Percentiles rank a stretch among this genome's conserved stretches.
phyloP scores from a whole-genome alignment of 1,139 yeast species.

The Scheffersomyces illinoinensis region DNA sequence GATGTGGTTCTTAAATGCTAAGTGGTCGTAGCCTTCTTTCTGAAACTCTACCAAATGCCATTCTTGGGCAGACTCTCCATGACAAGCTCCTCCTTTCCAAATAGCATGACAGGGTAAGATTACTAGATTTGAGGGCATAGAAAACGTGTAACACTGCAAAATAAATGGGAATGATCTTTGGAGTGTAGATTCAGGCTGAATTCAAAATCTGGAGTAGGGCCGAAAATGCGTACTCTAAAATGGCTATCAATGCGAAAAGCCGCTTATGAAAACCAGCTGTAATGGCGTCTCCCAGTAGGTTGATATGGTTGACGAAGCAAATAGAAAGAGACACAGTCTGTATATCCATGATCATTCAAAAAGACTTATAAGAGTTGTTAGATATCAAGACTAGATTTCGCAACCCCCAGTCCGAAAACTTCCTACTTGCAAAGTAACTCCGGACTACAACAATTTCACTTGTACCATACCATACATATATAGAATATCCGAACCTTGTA shows the following conservation, averaged over 20 bases:
- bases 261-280: neutral
- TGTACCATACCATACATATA: neutral
- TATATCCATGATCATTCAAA: neutral
- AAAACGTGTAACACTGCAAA: neutral
- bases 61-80: constrained; percentile 45
- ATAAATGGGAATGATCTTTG: neutral
- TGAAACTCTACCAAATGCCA: constrained; percentile 74
- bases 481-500: neutral
- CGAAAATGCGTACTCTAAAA: neutral
- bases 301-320: neutral
- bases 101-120: constrained; percentile 72
- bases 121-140: constrained; percentile 17
- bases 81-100: constrained; percentile 45
- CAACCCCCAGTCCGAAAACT: neutral
- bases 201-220: neutral
- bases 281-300: neutral
- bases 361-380: neutral
- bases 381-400: neutral
- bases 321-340: neutral
- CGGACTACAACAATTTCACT: neutral
- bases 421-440: neutral
- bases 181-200: neutral
- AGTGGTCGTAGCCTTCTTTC: constrained; percentile 64
- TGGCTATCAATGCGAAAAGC: no score
- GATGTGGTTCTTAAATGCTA: constrained; percentile 67